Conservation (phyloP, 139 green algal species). For the Helicosporidium sp. region DNA sequence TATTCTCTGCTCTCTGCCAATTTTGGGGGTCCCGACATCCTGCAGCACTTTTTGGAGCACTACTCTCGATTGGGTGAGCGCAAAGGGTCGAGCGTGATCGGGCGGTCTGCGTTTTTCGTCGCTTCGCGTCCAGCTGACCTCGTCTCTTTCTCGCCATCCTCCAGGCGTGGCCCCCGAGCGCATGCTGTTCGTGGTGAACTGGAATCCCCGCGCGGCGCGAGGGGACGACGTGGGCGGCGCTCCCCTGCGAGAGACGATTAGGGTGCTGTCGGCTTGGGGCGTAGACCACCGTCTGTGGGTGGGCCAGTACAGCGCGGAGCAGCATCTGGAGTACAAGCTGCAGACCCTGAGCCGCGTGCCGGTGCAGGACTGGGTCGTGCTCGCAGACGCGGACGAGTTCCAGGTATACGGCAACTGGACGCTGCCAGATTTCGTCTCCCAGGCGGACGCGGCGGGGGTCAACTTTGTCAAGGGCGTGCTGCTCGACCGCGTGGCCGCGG, state of each 20-base stretch:
- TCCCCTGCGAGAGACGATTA: not conserved
- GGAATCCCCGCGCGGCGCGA: not conserved
- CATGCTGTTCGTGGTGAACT: conserved; percentile 6
- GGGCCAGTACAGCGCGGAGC: not conserved
- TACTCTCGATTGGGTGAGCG: conserved; percentile 1
- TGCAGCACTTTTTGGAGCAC: conserved; percentile 10
- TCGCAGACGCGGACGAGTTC: conserved; percentile 2
- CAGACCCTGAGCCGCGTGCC: conserved; percentile 1
- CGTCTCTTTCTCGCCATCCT: no score
- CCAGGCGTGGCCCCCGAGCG: conserved; percentile 1
- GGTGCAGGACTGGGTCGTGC: conserved; percentile 9
- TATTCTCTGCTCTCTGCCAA: not conserved
- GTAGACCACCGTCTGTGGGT: conserved; percentile 5
- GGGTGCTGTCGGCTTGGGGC: not conserved
- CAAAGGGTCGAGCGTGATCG: no score
- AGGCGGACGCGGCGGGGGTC: not conserved
- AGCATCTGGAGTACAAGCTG: not conserved
- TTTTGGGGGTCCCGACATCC: not conserved
- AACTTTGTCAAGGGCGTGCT: not conserved
- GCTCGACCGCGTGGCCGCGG: not conserved
- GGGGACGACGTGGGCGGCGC: not conserved
- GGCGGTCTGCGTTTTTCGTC: no score
- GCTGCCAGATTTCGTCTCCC: not conserved
- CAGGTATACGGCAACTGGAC: not conserved
- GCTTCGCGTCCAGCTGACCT: no score